Base-by-base conservation (phyloP, 2,329 filamentous ascomycete species). In the Fusarium praegraminearum region DNA sequence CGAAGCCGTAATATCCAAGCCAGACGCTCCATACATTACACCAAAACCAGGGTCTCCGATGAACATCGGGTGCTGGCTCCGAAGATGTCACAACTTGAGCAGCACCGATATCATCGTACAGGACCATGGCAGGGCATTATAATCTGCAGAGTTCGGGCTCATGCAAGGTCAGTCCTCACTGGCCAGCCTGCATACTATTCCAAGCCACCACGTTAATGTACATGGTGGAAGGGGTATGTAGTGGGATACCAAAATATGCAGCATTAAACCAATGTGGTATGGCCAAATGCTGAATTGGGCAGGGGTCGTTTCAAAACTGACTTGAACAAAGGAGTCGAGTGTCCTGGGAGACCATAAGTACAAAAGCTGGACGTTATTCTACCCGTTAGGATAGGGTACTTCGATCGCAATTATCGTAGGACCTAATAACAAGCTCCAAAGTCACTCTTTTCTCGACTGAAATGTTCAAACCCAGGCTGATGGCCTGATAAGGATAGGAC, bases 91-190 rank as follows among this genome's bases (percentile, higher is more conserved):
- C 59, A 60, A 55, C 49, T 66, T 63, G 58, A 70, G 57, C 43
- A 61, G 67, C 52, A 60, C 43, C 69, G 35, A 69, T 67, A 71
- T 71, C 67, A 69, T 61, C 52, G 47, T 55, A 69, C 49, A 67
- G 53, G 46, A 62, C 44, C 52, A 36, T 52, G 56, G 41, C 57
- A 70, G 57, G 57, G 47, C 61, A 56, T 30, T 40, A 54, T 62
- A 68, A 38, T 40, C 35, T 67, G 66, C 44, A 69, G 55, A 56
- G 38, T 36, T 56, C 54, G 10, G 20, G 32, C 24, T 38, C 30
- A 56, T 50, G 43, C 24, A 56, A 49, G 32, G 40, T 54, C 28
- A 36, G 38, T 30, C 45, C 38, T 65, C 38, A 33, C 43, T 59
- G 52, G 58, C 60, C 38, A 60, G 55, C 57, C 41, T 60, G 57